Conservation (phyloP, 169 alveolate species). For the Plasmodium gonderi region DNA sequence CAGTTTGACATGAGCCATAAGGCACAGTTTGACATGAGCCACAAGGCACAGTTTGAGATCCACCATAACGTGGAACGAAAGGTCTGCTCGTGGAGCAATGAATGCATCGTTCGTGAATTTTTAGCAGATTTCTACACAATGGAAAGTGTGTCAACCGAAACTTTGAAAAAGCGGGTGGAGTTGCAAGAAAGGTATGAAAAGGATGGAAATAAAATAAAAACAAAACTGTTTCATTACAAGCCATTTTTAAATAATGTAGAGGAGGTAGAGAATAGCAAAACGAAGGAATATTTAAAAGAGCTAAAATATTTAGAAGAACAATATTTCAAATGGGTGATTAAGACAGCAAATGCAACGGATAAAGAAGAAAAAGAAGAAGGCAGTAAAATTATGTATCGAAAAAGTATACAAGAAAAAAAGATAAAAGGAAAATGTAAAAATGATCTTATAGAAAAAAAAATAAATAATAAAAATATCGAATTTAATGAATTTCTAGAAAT, state of each 20-base stretch:
- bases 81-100: too few relatives aligned
- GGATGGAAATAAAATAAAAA: conserved; percentile 58
- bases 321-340: conserved; percentile 38
- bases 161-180: conserved; percentile 1
- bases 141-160: conserved; percentile 9
- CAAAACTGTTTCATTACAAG: background rate
- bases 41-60: too few relatives aligned
- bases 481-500: conserved; percentile 63
- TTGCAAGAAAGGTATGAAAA: conserved; percentile 59
- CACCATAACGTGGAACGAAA: too few relatives aligned
- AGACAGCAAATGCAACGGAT: background rate
- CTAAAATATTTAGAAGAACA: conserved; percentile 5
- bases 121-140: conserved; percentile 33
- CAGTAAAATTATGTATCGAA: conserved; percentile 1
- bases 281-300: conserved; percentile 4
- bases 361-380: conserved; percentile 16
- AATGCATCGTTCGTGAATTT: conserved; percentile 27
- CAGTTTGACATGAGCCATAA: too few relatives aligned
- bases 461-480: conserved; percentile 22
- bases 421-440: conserved; percentile 38
- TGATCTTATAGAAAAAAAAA: conserved; percentile 42
- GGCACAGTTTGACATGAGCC: too few relatives aligned
- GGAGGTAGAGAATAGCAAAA: background rate
- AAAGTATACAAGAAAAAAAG: conserved; percentile 55
- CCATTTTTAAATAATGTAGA: conserved; percentile 3